Evolutionary conservation across 2,329 filamentous ascomycete genomes (phyloP).

Genomic region (Nannizzia gypsea): DNA sequence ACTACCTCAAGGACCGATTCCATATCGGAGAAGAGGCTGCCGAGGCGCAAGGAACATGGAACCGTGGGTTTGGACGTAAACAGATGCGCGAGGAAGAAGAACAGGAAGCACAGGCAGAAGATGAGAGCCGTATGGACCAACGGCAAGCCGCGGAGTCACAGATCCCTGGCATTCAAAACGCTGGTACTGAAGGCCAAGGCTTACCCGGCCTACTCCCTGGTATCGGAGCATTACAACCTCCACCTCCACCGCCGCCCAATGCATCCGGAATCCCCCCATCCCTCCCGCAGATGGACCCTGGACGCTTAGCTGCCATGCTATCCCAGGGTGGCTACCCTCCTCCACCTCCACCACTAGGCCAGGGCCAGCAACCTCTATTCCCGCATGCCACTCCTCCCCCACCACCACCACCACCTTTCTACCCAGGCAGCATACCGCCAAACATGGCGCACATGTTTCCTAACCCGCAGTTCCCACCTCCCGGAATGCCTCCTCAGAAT

Average conservation of each 20-base stretch:
- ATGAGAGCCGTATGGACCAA: conserved; percentile 84
- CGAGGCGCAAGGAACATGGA: conserved; percentile 90
- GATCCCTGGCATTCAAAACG: conserved; percentile 42
- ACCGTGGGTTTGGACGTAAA: conserved; percentile 62
- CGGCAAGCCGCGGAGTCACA: conserved; percentile 55
- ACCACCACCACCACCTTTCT: conserved; percentile 5
- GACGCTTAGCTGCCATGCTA: conserved; percentile 32
- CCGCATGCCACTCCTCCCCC: not conserved
- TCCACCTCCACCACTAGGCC: conserved; percentile 6
- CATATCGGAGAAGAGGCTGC: conserved; percentile 91
- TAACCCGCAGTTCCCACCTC: conserved; percentile 9
- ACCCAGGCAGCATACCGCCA: conserved; percentile 15
- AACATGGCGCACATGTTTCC: conserved; percentile 10
- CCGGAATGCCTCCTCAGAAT: conserved; percentile 6
- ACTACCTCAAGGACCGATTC: conserved; percentile 78
- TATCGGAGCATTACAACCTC: conserved; percentile 36
- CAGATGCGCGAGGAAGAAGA: conserved; percentile 87
- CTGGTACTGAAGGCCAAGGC: conserved; percentile 44
- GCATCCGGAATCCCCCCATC: conserved; percentile 18
- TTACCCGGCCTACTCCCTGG: conserved; percentile 33
- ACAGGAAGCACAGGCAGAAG: conserved; percentile 84
- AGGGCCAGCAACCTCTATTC: conserved; percentile 18
- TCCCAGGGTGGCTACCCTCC: conserved; percentile 31
- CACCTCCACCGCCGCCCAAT: conserved; percentile 19
- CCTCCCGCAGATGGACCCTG: conserved; percentile 40